Evolutionary conservation across 805 yeast species (phyloP), one percentile per base, ranked within the genome.

Genomic region (Candida takata): DNA sequence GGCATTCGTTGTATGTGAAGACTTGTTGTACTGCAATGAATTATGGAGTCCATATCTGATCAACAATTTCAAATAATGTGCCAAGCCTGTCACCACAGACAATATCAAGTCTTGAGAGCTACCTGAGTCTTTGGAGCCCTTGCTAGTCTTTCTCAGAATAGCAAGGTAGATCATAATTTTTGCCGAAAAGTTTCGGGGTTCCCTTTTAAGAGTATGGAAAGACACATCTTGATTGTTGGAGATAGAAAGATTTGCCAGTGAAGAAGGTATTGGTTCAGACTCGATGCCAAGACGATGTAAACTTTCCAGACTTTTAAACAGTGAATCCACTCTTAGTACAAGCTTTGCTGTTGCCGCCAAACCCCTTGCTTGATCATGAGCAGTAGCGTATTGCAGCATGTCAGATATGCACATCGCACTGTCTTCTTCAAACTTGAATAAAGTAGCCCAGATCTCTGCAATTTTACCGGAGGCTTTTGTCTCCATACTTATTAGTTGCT

Each of bases 101-200:
- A 92, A 69, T 27, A 90, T 58, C 29, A 52, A 54, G 36, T 77
- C 80, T 4, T 83, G 79, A 1, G 87, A 74, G 27, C 72, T 61
- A 8, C 51, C 47, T 12, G 54, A 46, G 31, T 59, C 61, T 4
- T 52, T 43, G 4, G 46, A 42, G 4, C 63, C 62, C 7, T 60
- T 49, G 17, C 65, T 70, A 44, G 44, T 66, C 50, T 84, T 86
- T 42, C 96, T 69, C 29, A 92, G 61, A 24, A 86, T 69, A 1
- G 95, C 87, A 54, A 92, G 69, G 60, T 86, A 90, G 33, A 85
- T 77, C 81, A 92, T 88, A 7, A 92, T 69, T 55, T 87, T 88
- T 6, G 95, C 87, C 8, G 95, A 83, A 33, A 92, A 69, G 34
- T 83, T 83, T 52, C 95, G 71, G 10, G 98, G 96, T 31, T 51